Evolutionary conservation across 1,284 basidiomycete genomes (phyloP).

Genomic region (Malassezia dermatis): DNA sequence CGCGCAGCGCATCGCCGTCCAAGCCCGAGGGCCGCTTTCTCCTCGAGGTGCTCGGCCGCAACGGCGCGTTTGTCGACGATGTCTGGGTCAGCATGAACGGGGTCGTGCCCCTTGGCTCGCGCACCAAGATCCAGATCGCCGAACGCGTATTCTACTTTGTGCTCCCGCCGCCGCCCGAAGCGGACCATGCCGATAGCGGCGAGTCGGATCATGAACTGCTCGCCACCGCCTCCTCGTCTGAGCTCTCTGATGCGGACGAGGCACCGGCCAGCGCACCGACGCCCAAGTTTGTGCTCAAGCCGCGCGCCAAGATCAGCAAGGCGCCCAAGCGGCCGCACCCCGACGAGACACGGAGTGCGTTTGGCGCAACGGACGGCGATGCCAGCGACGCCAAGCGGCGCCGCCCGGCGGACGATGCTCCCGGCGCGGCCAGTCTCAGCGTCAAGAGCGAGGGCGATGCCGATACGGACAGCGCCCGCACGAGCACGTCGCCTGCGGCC

Average conservation of each 20-base stretch:
- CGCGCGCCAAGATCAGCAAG: slow-evolving; percentile 6
- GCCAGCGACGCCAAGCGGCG: slow-evolving; percentile 14
- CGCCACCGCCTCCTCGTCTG: slow-evolving; percentile 17
- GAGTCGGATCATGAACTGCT: slow-evolving; percentile 22
- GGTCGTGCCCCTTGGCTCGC: slow-evolving; percentile 56
- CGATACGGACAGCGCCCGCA: slow-evolving; percentile 18
- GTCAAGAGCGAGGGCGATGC: slow-evolving; percentile 23
- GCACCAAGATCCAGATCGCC: slow-evolving; percentile 96
- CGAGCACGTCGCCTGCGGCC: neutral
- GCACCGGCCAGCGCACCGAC: neutral
- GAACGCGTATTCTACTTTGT: slow-evolving; percentile 95
- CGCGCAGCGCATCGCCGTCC: neutral
- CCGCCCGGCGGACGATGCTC: slow-evolving; percentile 13
- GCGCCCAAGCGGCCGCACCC: slow-evolving; percentile 8
- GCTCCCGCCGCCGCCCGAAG: slow-evolving; percentile 55
- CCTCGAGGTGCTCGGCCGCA: slow-evolving; percentile 79
- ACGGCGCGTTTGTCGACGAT: slow-evolving; percentile 95
- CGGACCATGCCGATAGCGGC: slow-evolving; percentile 15
- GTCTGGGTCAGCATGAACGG: slow-evolving; percentile 82
- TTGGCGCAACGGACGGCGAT: neutral
- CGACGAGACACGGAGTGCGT: slow-evolving; percentile 1
- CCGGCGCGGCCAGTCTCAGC: slow-evolving; percentile 49
- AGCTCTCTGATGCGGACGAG: slow-evolving; percentile 24
- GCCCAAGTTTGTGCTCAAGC: slow-evolving; percentile 14
- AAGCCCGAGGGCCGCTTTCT: slow-evolving; percentile 64